Conservation (phyloP, 2,329 filamentous ascomycete genomes). For the Alternaria brassicicola region DNA sequence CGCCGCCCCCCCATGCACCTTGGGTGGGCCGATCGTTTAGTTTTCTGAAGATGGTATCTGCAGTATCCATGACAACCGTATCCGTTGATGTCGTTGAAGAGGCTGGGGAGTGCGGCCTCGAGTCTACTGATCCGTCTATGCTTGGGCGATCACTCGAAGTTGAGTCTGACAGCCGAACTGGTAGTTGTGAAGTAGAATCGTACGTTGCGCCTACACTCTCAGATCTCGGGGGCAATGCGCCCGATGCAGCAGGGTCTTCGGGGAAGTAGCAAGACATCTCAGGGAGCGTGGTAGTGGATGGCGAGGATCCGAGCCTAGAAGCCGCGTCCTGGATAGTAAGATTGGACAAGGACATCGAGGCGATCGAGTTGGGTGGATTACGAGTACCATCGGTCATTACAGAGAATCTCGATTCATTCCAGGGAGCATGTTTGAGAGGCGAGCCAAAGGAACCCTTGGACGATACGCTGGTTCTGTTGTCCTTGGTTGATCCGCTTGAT, state of each 20-base stretch:
- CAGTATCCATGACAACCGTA: constrained; percentile 32
- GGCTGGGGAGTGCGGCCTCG: constrained; percentile 29
- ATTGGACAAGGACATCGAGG: constrained; percentile 26
- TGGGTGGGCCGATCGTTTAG: constrained; percentile 30
- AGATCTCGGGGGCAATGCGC: constrained; percentile 16
- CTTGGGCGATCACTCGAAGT: constrained; percentile 11
- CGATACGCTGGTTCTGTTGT: constrained; percentile 23
- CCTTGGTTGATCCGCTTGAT: constrained; percentile 20
- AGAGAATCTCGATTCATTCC: constrained; percentile 31
- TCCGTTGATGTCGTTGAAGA: constrained; percentile 29
- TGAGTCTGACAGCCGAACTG: constrained; percentile 8
- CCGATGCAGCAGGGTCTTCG: constrained; percentile 25
- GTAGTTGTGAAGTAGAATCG: constrained; percentile 7
- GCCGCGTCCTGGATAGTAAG: constrained; percentile 10
- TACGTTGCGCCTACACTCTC: not conserved
- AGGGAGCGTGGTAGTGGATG: constrained; percentile 32
- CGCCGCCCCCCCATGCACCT: constrained; percentile 23
- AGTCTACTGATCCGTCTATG: constrained; percentile 12
- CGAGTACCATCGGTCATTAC: constrained; percentile 32
- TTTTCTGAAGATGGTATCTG: constrained; percentile 36
- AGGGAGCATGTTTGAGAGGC: constrained; percentile 10
- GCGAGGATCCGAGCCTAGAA: constrained; percentile 16
- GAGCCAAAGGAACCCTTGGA: constrained; percentile 23
- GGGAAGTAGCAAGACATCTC: constrained; percentile 39
- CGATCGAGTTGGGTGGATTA: constrained; percentile 40